Evolutionary conservation across 495 filamentous ascomycete species (phyloP).

Genomic region (Aspergillus nanangensis): DNA sequence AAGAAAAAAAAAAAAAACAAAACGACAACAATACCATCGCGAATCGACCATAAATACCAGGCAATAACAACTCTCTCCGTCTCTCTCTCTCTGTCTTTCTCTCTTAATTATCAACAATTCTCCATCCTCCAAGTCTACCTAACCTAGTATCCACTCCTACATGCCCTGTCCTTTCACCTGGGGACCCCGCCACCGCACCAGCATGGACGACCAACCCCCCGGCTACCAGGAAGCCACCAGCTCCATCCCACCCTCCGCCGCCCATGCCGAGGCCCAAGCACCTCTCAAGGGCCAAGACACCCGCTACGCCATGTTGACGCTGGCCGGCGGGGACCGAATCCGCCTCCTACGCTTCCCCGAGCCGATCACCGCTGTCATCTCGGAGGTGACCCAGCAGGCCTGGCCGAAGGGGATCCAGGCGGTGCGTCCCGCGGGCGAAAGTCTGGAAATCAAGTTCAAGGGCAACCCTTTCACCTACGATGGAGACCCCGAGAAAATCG

Average conservation of each 20-base stretch:
- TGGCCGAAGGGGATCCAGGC: conserved; percentile 14
- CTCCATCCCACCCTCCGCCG: background rate
- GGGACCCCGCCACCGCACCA: too few species aligned
- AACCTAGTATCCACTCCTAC: too few species aligned
- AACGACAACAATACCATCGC: too few species aligned
- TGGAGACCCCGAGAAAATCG: conserved; percentile 10
- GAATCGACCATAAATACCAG: too few species aligned
- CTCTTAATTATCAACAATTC: too few species aligned
- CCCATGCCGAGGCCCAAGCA: background rate
- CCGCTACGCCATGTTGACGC: conserved; percentile 5
- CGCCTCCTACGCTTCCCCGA: conserved; percentile 13
- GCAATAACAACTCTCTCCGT: too few species aligned
- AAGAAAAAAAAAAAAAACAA: too few species aligned
- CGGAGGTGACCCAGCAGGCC: background rate
- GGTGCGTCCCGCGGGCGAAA: conserved; percentile 1
- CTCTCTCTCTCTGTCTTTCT: too few species aligned
- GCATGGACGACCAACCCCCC: too few species aligned
- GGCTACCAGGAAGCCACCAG: conserved; percentile 6
- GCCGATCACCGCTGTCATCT: background rate
- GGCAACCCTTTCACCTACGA: conserved; percentile 11
- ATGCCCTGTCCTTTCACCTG: too few species aligned
- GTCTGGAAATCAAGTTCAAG: conserved; percentile 9
- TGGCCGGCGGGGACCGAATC: conserved; percentile 8
- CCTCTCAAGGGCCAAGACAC: background rate
- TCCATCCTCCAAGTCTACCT: too few species aligned